A percentile compares a stretch with the other conserved stretches of the same genome.
phyloP scores from a whole-genome alignment of 2,329 filamentous ascomycete species.

The Arthrinium phaeospermum region DNA sequence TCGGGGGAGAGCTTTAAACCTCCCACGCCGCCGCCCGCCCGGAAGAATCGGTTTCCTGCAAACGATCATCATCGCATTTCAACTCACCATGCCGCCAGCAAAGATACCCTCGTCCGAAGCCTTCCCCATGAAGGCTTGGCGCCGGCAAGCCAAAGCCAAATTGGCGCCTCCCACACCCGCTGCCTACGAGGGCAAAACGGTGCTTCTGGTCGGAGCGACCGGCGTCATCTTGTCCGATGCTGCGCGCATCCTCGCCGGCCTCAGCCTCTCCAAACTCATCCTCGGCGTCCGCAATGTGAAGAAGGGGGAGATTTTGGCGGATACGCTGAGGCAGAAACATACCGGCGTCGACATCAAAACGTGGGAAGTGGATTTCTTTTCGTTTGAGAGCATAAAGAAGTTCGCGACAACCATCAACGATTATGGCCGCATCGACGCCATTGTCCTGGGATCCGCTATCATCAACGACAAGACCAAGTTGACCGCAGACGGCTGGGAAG shows the following conservation, averaged over 20 bases:
- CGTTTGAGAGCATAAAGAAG: background rate
- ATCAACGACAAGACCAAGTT: background rate
- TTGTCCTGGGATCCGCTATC: background rate
- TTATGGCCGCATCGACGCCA: background rate
- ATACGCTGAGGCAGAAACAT: background rate
- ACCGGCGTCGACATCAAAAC: background rate
- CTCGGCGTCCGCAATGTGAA: constrained; percentile 2
- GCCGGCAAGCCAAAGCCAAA: background rate
- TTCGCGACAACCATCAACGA: background rate
- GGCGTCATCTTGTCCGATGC: background rate
- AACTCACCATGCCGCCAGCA: background rate
- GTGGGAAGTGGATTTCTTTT: background rate
- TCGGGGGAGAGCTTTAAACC: too few species aligned
- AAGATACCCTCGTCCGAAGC: background rate
- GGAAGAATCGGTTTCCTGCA: too few species aligned
- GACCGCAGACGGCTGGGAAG: constrained; percentile 1
- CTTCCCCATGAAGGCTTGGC: background rate
- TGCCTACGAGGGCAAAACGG: background rate
- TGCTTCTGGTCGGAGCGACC: background rate
- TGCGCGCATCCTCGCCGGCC: background rate
- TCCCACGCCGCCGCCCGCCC: too few species aligned
- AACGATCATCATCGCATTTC: background rate
- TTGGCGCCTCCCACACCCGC: background rate
- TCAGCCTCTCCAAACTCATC: background rate
- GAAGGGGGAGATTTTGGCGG: background rate